Base-by-base conservation (phyloP, 495 filamentous ascomycete genomes). In the Penicillium daleae region DNA sequence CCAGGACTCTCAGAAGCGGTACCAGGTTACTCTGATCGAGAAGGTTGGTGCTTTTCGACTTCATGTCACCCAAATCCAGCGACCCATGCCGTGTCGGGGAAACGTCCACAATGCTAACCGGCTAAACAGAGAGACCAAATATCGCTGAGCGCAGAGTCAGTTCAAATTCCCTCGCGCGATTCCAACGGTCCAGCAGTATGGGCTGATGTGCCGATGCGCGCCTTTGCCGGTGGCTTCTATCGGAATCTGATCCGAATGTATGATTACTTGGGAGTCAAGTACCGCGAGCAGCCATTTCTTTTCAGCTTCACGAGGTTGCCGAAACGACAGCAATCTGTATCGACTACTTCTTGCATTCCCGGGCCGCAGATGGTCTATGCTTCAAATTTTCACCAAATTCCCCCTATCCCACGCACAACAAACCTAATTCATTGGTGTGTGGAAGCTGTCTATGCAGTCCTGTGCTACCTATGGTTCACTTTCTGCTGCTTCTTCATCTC, bases 141-240 rank as follows among this genome's bases (percentile, higher is more conserved):
- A 40, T 76, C 75, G 7, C 59, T 76, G 13, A 70, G 66, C 42
- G 64, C 65, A 9, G 73, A 70, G 48, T 68, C 69, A 7, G 56
- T 70, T 46, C 51, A 50, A 2, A 63, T 65, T 56, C 46, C 50
- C 5, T 65, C 37, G 6, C 44, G n/a, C 31, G 22, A 59, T 44
- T 56, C 21, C 17, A 50, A 55, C 27, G 27, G 57, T 57, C 29
- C 44, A 10, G 6, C 27, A 32, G 31, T 35, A 44, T 72, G 82
- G 54, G 64, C 82, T 26, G 83, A 87, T 72, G 65, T 87, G n/a
- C 85, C 85, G 19, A 86, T 86, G 82, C 83, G 84, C 37, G 78
- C 80, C 3, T 82, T 86, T 55, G 79, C 82, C 7, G 82, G 74
- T 17, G 81, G 82, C 24, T 87, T 79, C 68, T 84, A 87, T 56